phyloP scores from a whole-genome alignment of 1,139 yeast genomes.

The Taiozyma sp. region DNA sequence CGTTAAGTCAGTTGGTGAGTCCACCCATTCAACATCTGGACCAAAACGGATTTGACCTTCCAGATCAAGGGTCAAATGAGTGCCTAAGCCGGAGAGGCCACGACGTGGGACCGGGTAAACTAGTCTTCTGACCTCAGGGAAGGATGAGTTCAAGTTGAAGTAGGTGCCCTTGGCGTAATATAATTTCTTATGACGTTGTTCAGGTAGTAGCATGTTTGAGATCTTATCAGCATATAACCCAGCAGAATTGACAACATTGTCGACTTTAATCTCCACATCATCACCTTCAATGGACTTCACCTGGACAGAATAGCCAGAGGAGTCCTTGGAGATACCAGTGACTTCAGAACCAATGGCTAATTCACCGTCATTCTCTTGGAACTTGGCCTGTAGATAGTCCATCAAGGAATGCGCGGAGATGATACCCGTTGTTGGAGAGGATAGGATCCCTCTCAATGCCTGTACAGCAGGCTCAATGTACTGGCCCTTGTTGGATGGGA shows the following conservation, averaged over 20 bases:
- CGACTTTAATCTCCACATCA: constrained; percentile 45
- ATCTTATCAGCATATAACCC: constrained; percentile 70
- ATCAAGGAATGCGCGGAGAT: constrained; percentile 74
- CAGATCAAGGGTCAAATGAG: constrained; percentile 78
- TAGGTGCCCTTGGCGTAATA: constrained; percentile 84
- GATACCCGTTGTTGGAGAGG: constrained; percentile 85
- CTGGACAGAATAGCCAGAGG: constrained; percentile 25
- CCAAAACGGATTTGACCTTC: constrained; percentile 83
- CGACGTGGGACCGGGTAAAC: constrained; percentile 79
- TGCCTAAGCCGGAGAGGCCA: constrained; percentile 72
- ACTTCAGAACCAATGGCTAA: constrained; percentile 60
- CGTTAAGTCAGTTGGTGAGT: constrained; percentile 41
- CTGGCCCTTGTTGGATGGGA: constrained; percentile 40
- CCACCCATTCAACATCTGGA: constrained; percentile 84
- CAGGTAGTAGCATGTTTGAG: constrained; percentile 64
- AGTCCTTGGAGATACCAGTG: constrained; percentile 31
- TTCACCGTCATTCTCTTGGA: constrained; percentile 51
- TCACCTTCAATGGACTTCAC: constrained; percentile 31
- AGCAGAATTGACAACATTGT: constrained; percentile 66
- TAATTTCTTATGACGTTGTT: constrained; percentile 49
- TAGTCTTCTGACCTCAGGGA: constrained; percentile 36
- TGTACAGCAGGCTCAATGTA: constrained; percentile 57
- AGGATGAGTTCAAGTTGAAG: constrained; percentile 31
- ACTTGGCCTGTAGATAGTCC: constrained; percentile 48
- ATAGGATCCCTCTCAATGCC: constrained; percentile 57